A percentile compares a stretch with the other conserved stretches of the same genome.
Evolutionary conservation across 306 rosid species (phyloP).

Genomic region (Potentilla sterilis): DNA sequence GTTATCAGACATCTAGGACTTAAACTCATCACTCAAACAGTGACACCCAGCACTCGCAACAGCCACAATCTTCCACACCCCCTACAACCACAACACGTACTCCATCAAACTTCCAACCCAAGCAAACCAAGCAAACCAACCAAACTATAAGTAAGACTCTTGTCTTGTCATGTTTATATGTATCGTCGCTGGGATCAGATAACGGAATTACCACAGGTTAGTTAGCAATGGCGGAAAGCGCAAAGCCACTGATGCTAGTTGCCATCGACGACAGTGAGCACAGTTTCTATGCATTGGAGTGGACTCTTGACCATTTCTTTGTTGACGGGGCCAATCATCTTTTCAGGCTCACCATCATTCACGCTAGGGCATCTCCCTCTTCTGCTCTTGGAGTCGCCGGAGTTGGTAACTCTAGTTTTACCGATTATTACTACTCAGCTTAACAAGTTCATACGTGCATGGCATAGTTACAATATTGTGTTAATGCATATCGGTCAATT

Average conservation of each 20-base stretch:
- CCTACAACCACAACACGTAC: neutral
- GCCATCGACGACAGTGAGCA: constrained; percentile 38
- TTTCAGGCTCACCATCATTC: constrained; percentile 31
- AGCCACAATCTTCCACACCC: neutral
- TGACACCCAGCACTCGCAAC: neutral
- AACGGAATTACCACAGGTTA: neutral
- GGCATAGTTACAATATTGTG: neutral
- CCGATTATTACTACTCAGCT: neutral
- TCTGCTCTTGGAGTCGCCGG: constrained; percentile 21
- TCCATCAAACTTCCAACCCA: neutral
- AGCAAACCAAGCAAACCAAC: neutral
- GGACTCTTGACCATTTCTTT: constrained; percentile 41
- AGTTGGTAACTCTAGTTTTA: constrained; percentile 14
- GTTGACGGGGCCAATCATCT: neutral
- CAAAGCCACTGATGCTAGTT: constrained; percentile 31
- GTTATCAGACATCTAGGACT: neutral
- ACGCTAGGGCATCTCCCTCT: constrained; percentile 31
- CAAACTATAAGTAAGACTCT: neutral
- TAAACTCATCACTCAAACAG: neutral
- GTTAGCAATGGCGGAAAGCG: constrained; percentile 27
- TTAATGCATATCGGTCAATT: neutral
- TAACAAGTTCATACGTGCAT: neutral
- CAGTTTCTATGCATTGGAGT: constrained; percentile 39
- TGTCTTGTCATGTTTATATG: neutral
- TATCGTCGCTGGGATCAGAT: neutral